phyloP scores from a whole-genome alignment of 192 early-diverging fungal species.

The Umbelopsis ramanniana region DNA sequence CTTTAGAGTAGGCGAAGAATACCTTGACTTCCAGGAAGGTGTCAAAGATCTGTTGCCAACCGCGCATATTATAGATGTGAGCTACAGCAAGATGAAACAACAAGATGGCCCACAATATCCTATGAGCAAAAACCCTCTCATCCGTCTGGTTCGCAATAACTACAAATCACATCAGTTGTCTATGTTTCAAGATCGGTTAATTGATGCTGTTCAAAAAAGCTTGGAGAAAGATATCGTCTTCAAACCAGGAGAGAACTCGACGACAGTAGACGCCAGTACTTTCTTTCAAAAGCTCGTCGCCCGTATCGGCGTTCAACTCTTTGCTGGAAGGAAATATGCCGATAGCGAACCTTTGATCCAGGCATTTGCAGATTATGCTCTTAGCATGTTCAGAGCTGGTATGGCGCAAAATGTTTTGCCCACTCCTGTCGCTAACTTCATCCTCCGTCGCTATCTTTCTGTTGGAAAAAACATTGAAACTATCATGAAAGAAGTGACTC shows the following conservation, averaged over 20 bases:
- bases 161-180: constrained; percentile 22
- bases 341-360: constrained; percentile 3
- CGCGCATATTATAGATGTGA: not conserved
- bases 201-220: not conserved
- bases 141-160: constrained; percentile 21
- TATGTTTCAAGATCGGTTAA: constrained; percentile 25
- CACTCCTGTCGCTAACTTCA: constrained; percentile 15
- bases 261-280: not conserved
- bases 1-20: constrained; percentile 2
- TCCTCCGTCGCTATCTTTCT: constrained; percentile 21
- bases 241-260: constrained; percentile 11
- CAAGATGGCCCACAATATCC: not conserved
- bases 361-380: constrained; percentile 20
- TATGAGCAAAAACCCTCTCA: constrained; percentile 1
- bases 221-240: constrained; percentile 6
- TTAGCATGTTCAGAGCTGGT: constrained; percentile 27
- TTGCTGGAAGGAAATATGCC: constrained; percentile 26
- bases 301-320: constrained; percentile 19
- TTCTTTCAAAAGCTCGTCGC: constrained; percentile 1
- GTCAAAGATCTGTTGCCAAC: constrained; percentile 23
- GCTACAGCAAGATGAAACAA: constrained; percentile 19
- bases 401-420: constrained; percentile 16
- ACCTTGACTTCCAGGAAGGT: constrained; percentile 27
- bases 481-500: constrained; percentile 22
- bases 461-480: constrained; percentile 25